Evolutionary conservation across 768 basidiomycete genomes (phyloP), one percentile per base, ranked within the genome.

Genomic region (Hemileccinum rubropunctum): DNA sequence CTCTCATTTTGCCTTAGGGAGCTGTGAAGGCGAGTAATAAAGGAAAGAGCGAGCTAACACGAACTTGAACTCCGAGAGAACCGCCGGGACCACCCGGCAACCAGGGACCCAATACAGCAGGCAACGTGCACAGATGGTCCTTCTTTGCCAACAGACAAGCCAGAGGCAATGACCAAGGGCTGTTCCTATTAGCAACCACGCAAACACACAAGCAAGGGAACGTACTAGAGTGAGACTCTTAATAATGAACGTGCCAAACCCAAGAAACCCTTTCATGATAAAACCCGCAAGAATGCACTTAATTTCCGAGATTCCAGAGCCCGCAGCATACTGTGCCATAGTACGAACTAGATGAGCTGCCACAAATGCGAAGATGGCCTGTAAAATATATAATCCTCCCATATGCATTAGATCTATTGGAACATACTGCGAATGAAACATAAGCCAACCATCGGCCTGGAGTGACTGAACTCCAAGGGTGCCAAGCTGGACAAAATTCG

Each of bases 41-140:
- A 23, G 23, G 26, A 32, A 42, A 48, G 17, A 37, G 44, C 20
- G 50, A 15, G 15, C 17, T 39, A 10, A 27, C 32, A 73, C 80
- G 54, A 54, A 93, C 95, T 83, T 76, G 98, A 85, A 69, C 93
- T 98, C 28, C 84, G 81, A 46, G 84, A 82, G 70, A 95, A 97
- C 45, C 83, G 81, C 21, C 72, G 73, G 62, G 97, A 98, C 56
- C 86, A 67, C 39, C 90, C 80, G 3, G 91, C 94, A n/a, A 98
- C 84, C 32, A 95, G 76, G 53, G 82, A 86, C 1, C 97, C 97
- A 53, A 97, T 83, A 62, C 93, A 91, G 62, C 92, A 95, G 4
- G 97, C 97, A 40, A 98, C 89, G 64, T 99, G 97, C 1, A 99
- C 97, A 2, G 93, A 95, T 0, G 97, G 97, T 0, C 97, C 97